Evolutionary conservation across 2,329 filamentous ascomycete genomes (phyloP).

Genomic region (Calonectria honghensis): DNA sequence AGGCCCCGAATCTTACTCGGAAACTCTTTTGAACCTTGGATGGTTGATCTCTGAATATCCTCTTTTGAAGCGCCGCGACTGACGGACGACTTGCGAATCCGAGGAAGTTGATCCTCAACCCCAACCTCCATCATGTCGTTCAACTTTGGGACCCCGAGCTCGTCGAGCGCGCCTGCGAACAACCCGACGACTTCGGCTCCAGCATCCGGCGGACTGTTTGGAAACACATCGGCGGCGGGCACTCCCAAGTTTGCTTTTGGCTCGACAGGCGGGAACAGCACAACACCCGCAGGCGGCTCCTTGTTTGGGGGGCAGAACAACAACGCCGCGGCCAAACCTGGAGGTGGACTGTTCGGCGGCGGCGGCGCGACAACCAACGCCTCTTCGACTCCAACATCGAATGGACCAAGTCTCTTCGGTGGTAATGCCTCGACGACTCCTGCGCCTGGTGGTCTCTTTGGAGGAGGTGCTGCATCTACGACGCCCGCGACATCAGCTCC

Average conservation of each 20-base stretch:
- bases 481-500: conserved; percentile 52
- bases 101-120: conserved; percentile 48
- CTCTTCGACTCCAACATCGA: conserved; percentile 45
- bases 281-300: conserved; percentile 53
- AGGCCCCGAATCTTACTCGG: conserved; percentile 33
- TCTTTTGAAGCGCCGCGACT: conserved; percentile 38
- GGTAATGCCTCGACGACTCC: conserved; percentile 52
- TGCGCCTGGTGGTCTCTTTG: conserved; percentile 53
- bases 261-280: conserved; percentile 51
- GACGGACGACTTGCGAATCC: conserved; percentile 41
- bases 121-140: conserved; percentile 61
- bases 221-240: conserved; percentile 52
- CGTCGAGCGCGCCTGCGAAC: conserved; percentile 58
- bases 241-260: conserved; percentile 66
- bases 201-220: conserved; percentile 65
- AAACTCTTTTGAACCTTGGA: conserved; percentile 15
- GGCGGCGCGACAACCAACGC: conserved; percentile 51
- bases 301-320: conserved; percentile 60
- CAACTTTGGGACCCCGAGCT: conserved; percentile 60
- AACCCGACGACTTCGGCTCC: conserved; percentile 62
- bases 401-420: conserved; percentile 51
- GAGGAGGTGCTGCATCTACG: conserved; percentile 52
- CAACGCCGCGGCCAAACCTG: conserved; percentile 54
- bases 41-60: conserved; percentile 32
- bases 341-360: conserved; percentile 54